Percentiles rank a stretch among this genome's conserved stretches.
Conservation (phyloP, 2,329 filamentous ascomycete genomes). For the Penicillium expansum region DNA sequence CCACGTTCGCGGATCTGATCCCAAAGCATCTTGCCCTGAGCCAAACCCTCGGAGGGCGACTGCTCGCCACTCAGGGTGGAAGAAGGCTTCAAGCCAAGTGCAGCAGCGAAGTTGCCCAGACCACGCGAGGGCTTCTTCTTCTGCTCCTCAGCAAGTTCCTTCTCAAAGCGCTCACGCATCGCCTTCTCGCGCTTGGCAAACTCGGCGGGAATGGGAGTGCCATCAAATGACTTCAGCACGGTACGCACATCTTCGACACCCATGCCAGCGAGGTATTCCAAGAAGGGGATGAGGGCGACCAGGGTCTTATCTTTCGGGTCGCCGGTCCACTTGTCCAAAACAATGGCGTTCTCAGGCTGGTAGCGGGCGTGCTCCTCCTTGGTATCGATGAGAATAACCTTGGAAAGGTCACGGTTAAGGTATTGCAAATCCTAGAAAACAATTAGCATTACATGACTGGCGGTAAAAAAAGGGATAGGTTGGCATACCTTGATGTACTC, state of each 20-base stretch:
- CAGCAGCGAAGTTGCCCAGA: conserved; percentile 65
- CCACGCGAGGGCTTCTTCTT: conserved; percentile 60
- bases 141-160: conserved; percentile 68
- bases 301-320: conserved; percentile 79
- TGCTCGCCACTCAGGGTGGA: conserved; percentile 64
- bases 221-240: conserved; percentile 82
- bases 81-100: conserved; percentile 73
- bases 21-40: conserved; percentile 94
- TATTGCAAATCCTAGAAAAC: conserved; percentile 80
- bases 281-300: conserved; percentile 87
- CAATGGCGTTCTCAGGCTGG: conserved; percentile 95
- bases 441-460: conserved; percentile 9
- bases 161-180: conserved; percentile 79
- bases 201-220: conserved; percentile 82
- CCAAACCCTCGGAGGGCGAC: conserved; percentile 70
- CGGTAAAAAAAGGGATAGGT: conserved; percentile 14
- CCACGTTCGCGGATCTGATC: conserved; percentile 91
- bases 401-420: conserved; percentile 91
- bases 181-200: conserved; percentile 85
- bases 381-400: conserved; percentile 92
- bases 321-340: conserved; percentile 87
- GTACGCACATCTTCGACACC: conserved; percentile 82
- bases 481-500: conserved; percentile 85
- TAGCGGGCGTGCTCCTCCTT: conserved; percentile 75
- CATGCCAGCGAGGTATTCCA: conserved; percentile 96